These are phyloP conservation scores for Fusarium transvaalense DNA, from an alignment of 2,329 filamentous ascomycete genomes.

Conservation along the genomic window DNA sequence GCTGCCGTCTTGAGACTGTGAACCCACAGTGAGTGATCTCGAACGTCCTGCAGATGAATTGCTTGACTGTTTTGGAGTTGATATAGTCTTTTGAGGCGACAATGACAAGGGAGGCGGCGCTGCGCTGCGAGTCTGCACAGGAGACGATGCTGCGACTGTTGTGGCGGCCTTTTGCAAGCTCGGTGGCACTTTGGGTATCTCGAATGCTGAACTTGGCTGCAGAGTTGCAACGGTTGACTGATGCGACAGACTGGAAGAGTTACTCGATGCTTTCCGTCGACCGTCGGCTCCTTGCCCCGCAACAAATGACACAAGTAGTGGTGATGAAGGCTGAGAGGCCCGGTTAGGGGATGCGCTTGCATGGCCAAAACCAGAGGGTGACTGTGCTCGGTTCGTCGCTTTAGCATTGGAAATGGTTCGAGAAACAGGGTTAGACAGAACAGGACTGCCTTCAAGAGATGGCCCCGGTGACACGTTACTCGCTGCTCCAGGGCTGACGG, in stretches of 20 bases:
- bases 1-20: conserved; percentile 93
- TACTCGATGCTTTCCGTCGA: conserved; percentile 91
- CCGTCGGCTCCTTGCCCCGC: conserved; percentile 82
- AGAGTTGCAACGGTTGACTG: conserved; percentile 72
- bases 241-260: conserved; percentile 85
- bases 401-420: conserved; percentile 87
- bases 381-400: conserved; percentile 81
- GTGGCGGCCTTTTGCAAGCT: conserved; percentile 72
- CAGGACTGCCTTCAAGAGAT: conserved; percentile 85
- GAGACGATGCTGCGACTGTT: conserved; percentile 66
- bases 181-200: conserved; percentile 73
- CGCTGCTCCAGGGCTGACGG: conserved; percentile 59
- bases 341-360: conserved; percentile 89
- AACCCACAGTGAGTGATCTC: conserved; percentile 92
- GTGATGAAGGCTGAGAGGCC: conserved; percentile 75
- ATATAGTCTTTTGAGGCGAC: conserved; percentile 73
- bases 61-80: conserved; percentile 71
- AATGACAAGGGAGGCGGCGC: conserved; percentile 64
- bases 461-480: conserved; percentile 71
- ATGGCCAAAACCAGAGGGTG: conserved; percentile 84
- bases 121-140: conserved; percentile 67
- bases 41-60: conserved; percentile 76
- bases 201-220: conserved; percentile 78
- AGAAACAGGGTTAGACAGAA: conserved; percentile 83
- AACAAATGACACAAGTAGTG: conserved; percentile 95